Evolutionary conservation across 2,329 filamentous ascomycete genomes (phyloP).

Genomic region (Emydomyces testavorans): DNA sequence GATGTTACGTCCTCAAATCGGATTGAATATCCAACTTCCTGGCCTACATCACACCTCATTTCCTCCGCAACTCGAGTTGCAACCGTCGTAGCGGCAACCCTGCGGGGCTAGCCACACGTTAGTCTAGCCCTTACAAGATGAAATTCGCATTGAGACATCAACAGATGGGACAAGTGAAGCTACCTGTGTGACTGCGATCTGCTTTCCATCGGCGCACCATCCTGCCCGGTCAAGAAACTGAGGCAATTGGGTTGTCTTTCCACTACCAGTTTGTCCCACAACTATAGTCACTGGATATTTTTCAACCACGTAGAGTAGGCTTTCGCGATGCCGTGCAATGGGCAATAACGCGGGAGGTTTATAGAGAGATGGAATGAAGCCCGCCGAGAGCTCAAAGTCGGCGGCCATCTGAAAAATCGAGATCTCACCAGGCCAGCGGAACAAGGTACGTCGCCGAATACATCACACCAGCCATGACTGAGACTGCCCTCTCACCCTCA

Average conservation of each 20-base stretch:
- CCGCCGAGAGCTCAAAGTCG: conserved; percentile 35
- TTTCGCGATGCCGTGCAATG: conserved; percentile 70
- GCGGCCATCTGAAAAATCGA: conserved; percentile 27
- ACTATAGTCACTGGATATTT: conserved; percentile 75
- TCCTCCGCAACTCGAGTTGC: conserved; percentile 83
- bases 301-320: conserved; percentile 75
- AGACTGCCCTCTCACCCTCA: neutral
- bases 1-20: conserved; percentile 86
- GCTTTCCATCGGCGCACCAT: conserved; percentile 74
- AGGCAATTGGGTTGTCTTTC: conserved; percentile 91
- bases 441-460: neutral
- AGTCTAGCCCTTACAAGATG: neutral
- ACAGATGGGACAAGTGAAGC: conserved; percentile 23
- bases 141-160: neutral
- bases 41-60: conserved; percentile 70
- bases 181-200: conserved; percentile 84
- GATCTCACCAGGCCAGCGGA: neutral
- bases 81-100: conserved; percentile 83
- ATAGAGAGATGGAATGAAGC: conserved; percentile 67
- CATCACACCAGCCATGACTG: conserved; percentile 1
- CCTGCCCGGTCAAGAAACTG: conserved; percentile 80
- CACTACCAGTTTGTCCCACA: conserved; percentile 85
- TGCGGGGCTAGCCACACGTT: conserved; percentile 52
- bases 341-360: conserved; percentile 75
- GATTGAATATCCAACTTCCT: conserved; percentile 88